Base-by-base conservation (phyloP, 2,329 filamentous ascomycete genomes). In the Aureobasidium lini region DNA sequence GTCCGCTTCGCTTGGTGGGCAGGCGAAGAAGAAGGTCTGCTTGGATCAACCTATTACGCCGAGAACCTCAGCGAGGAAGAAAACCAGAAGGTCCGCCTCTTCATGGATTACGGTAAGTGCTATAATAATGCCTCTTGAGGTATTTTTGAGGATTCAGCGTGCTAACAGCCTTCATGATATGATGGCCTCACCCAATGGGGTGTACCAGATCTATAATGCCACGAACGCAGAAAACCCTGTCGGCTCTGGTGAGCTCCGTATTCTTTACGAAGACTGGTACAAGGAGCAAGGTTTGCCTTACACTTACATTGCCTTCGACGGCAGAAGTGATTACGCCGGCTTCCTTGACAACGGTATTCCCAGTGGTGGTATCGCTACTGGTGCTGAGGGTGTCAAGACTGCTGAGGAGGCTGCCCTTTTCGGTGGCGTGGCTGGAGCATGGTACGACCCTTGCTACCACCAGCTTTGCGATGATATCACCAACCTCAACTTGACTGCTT, bases 371-470 rank as follows among this genome's bases (percentile, higher is more conserved):
- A 83, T 92, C 62, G 87, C 88, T 58, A 90, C 88, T 2, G 89
- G 89, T 40, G 89, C 89, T 1, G 88, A 92, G 72, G 86, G 82
- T 11, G 71, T 89, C 73, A 92, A 91, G 81, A 90, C 87, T 0
- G 73, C 79, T 52, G 79, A 84, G 36, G 86, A 92, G 69, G 81
- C 73, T 2, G 76, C 74, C 42, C 73, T 84, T 73, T 93, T 90
- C 69, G 88, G 89, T n/a, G 89, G 89, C 39, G 76, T 78, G 62
- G 85, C 84, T 1, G 87, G 79, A 42, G 72, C 76, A n/a, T 71
- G 75, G 36, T 83, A 79, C 64, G 82, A 85, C 65, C 68, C 71
- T 16, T 82, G 83, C 69, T 85, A 85, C 69, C 82, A 85, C 65
- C 70, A 72, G 39, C 73, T 72, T 2, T 76, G 77, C 7, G 82